A percentile compares a stretch with the other conserved stretches of the same genome.
phyloP scores from a whole-genome alignment of 441 rosid genomes.

The Omphalea diandra region DNA sequence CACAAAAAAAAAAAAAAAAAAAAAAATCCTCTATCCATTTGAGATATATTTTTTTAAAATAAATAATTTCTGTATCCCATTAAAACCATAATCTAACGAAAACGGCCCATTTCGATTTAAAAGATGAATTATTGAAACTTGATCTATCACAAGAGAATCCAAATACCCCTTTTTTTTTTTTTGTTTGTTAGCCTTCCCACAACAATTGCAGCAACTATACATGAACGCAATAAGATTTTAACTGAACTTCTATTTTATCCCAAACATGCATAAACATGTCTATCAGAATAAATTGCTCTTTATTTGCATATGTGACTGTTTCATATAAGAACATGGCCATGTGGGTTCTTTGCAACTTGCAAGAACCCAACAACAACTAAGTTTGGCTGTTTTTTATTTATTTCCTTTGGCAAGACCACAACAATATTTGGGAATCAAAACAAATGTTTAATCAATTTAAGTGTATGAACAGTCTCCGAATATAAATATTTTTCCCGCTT shows the following conservation, averaged over 20 bases:
- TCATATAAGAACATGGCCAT: conserved; percentile 15
- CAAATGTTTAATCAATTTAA: background rate
- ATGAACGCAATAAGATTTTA: conserved; percentile 10
- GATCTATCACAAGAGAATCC: no score
- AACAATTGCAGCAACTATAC: background rate
- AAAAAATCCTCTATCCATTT: no score
- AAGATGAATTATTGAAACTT: no score
- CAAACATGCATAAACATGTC: conserved; percentile 31
- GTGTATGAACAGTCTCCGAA: conserved; percentile 4
- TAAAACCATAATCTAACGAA: no score
- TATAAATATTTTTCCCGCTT: no score
- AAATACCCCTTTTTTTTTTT: no score
- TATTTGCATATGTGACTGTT: conserved; percentile 22
- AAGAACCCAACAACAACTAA: background rate
- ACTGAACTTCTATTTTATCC: conserved; percentile 7
- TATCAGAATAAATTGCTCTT: background rate
- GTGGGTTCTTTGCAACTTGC: conserved; percentile 25
- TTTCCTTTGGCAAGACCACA: no score
- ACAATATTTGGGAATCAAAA: no score
- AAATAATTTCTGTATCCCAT: no score
- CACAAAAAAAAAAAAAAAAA: no score
- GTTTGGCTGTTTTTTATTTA: background rate
- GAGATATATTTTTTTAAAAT: no score
- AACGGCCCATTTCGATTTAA: no score
- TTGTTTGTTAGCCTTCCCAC: background rate